phyloP scores from a whole-genome alignment of 2,329 filamentous ascomycete genomes.

The Alternaria gaisen region DNA sequence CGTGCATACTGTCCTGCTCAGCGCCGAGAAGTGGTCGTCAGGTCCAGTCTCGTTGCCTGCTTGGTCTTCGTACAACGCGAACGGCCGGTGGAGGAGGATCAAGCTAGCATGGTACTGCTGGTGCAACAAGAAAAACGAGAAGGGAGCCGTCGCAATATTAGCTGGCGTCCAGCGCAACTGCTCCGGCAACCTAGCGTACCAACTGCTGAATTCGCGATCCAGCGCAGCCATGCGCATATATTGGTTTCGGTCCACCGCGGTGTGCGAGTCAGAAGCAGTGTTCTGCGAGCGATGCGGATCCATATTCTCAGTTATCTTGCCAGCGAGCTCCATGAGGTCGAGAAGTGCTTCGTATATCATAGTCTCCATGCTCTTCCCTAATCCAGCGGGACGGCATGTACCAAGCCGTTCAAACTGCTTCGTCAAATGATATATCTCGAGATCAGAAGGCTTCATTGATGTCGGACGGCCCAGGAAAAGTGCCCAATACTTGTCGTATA shows the following conservation, averaged over 20 bases:
- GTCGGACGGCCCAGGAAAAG: constrained; percentile 64
- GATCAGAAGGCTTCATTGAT: constrained; percentile 63
- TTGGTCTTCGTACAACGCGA: constrained; percentile 61
- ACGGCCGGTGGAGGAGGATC: constrained; percentile 63
- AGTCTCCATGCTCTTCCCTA: constrained; percentile 44
- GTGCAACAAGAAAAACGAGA: constrained; percentile 62
- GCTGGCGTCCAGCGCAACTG: constrained; percentile 49
- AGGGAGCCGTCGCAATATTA: constrained; percentile 49
- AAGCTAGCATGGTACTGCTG: constrained; percentile 65
- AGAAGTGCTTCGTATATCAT: constrained; percentile 63
- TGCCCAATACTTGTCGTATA: constrained; percentile 65
- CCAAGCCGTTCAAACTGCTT: constrained; percentile 57
- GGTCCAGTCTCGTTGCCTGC: constrained; percentile 46
- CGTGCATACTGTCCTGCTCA: constrained; percentile 63
- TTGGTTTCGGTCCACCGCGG: constrained; percentile 55
- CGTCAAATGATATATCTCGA: constrained; percentile 59
- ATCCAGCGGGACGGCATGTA: constrained; percentile 49
- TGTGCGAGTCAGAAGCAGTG: constrained; percentile 30
- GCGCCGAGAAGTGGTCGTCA: constrained; percentile 55
- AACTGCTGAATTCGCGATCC: constrained; percentile 64
- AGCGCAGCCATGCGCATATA: constrained; percentile 62
- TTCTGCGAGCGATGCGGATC: constrained; percentile 43
- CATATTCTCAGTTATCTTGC: constrained; percentile 60
- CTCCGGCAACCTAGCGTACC: constrained; percentile 63
- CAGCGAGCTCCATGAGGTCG: constrained; percentile 65